Base-by-base conservation (phyloP, 2,329 filamentous ascomycete species). In the Aureobasidium lini region DNA sequence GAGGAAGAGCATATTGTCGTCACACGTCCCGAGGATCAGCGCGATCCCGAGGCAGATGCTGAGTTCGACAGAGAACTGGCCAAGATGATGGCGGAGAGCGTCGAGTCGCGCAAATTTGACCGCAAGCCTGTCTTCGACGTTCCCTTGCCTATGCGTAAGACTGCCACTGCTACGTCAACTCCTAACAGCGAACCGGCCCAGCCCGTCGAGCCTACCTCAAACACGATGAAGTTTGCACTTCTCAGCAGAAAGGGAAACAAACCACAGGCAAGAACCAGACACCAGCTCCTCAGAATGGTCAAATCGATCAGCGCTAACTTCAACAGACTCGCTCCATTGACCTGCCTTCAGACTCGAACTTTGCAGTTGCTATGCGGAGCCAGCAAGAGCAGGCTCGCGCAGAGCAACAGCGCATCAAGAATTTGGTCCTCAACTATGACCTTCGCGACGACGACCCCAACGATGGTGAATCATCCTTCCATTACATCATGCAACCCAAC, bases 391-490 rank as follows among this genome's bases (percentile, higher is more conserved):
- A 91, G 2, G 93, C 97, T 71, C 87, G 88, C 57, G 94, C 96
- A 70, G 95, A 99, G 73, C 93, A 99, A 73, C 91, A 96, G 73
- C 89, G 94, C 63, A 99, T 99, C 83, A 99, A 99, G 78, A 96
- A 90, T 69, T 81, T 99, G 47, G 94, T 99, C 57, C 79, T 99
- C 66, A 97, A 96, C 74, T 95, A 96, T 70, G 94, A 99, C 75
- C 84, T 96, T 70, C 86, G 90, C 54, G 91, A 52, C 48, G 86
- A 79, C 66, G 89, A 95, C 56, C 69, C 74, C 70, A 86, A 91
- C 64, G 89, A 94, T 78, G 87, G 90, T 95, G 67, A 66, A 65
- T 69, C 67, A 69, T 69, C 71, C 67, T 72, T 66, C 65, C 67
- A 69, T 73, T 79, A 72, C 62, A 64, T 71, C 58, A 70, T 76